A percentile compares a stretch with the other conserved stretches of the same genome.
Evolutionary conservation across 306 rosid species (phyloP).

Genomic region (Benincasa hispida): DNA sequence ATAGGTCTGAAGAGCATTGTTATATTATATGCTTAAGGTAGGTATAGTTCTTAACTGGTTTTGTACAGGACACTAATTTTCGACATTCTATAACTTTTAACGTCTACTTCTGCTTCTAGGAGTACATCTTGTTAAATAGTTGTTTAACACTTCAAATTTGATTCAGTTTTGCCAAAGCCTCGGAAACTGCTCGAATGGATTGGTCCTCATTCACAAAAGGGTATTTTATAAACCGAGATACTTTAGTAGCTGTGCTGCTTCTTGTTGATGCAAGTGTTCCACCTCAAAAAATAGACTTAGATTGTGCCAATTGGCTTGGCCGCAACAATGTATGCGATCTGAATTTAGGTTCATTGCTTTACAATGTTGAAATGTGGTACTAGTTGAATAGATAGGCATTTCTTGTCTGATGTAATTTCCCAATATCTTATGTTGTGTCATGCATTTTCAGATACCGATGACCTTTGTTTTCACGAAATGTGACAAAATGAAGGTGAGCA

Average conservation of each 20-base stretch:
- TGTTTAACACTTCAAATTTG: constrained; percentile 10
- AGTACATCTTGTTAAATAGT: background rate
- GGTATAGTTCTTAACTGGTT: background rate
- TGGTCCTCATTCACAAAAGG: constrained; percentile 94
- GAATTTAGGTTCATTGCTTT: background rate
- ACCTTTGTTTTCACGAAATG: constrained; percentile 90
- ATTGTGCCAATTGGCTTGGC: constrained; percentile 92
- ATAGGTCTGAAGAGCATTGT: background rate
- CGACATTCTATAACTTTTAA: background rate
- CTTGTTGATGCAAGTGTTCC: constrained; percentile 90
- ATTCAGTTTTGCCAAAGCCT: constrained; percentile 69
- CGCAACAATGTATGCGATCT: constrained; percentile 49
- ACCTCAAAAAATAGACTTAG: constrained; percentile 79
- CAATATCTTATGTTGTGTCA: background rate
- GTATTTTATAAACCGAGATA: constrained; percentile 62
- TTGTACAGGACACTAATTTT: background rate
- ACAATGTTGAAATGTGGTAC: background rate
- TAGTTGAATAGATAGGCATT: background rate
- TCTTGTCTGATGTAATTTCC: background rate
- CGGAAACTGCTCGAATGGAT: constrained; percentile 69
- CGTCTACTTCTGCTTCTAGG: background rate
- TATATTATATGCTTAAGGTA: background rate
- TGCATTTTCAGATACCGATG: constrained; percentile 54
- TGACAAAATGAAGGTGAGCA: constrained; percentile 58
- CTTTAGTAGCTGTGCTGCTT: constrained; percentile 67